phyloP scores from a whole-genome alignment of 2,329 filamentous ascomycete species.

The Grosmannia serpens region DNA sequence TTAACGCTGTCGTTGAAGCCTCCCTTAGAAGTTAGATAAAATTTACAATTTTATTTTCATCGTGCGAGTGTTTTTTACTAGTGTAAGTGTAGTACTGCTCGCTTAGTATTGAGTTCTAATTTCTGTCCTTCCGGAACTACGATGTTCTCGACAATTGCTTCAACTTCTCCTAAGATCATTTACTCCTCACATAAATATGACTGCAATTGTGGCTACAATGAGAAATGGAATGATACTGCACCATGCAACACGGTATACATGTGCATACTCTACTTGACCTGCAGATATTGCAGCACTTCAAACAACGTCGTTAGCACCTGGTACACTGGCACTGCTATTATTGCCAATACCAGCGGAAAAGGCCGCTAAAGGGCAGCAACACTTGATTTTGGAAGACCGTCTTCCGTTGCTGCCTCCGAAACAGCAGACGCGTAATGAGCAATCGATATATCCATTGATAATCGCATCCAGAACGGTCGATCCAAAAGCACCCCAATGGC shows the following conservation, averaged over 20 bases:
- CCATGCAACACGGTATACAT: slow-evolving; percentile 38
- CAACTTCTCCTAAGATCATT: slow-evolving; percentile 41
- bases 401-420: slow-evolving; percentile 25
- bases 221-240: slow-evolving; percentile 39
- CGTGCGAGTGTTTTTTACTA: too few relatives aligned
- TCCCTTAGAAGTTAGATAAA: too few relatives aligned
- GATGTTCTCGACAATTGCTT: slow-evolving; percentile 35
- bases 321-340: slow-evolving; percentile 16
- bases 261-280: slow-evolving; percentile 32
- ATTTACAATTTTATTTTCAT: too few relatives aligned
- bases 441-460: slow-evolving; percentile 31
- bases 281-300: slow-evolving; percentile 25
- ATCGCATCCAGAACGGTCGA: slow-evolving; percentile 40
- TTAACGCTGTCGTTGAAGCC: too few relatives aligned
- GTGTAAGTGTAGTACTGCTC: neutral
- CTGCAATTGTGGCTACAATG: slow-evolving; percentile 31
- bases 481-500: slow-evolving; percentile 42
- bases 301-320: slow-evolving; percentile 25
- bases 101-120: neutral
- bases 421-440: slow-evolving; percentile 28
- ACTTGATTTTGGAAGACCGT: slow-evolving; percentile 28
- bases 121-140: neutral
- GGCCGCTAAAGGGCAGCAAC: slow-evolving; percentile 26
- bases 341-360: slow-evolving; percentile 22
- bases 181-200: slow-evolving; percentile 33